Base-by-base conservation (phyloP, 208 protist species). In the Phytomonas sp. region DNA sequence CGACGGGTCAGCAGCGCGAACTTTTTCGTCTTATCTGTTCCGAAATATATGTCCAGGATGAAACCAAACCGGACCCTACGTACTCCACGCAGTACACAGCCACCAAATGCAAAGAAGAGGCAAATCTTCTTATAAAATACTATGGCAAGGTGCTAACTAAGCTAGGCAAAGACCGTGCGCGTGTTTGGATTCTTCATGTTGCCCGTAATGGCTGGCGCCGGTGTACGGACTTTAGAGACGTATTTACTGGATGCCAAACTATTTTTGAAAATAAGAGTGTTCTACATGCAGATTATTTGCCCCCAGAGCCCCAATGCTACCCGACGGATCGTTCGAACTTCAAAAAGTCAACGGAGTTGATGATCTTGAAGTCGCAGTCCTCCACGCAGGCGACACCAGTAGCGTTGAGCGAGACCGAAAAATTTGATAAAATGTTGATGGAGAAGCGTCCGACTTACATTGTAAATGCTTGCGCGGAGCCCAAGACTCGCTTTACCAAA, bases 1-100 rank as follows among this genome's bases (percentile, higher is more conserved):
- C 91, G 33, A 85, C 85, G 0, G 84, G 85, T 0, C 20, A 68
- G 2, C 88, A 94, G 69, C 91, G 91, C 0, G 76, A 92, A 23
- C 68, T 75, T 4, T 94, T 96, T 63, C 91, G 91, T 15, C 69
- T 69, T n/a, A 82, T 96, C n/a, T 93, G 87, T 72, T 71, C 67
- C 8, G 84, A 77, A 51, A 94, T 96, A 11, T 93, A 85, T 72
- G 34, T 70, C 4, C 77, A 85, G 53, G 74, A 90, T 62, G 74
- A 75, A 5, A 7, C 68, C 30, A 73, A 62, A 31, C 71, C 71
- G 0, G 75, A 85, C 60, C 82, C 83, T 0, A 66, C 53, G 46
- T 84, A 79, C 65, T 40, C 31, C 34, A 63, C 80, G n/a, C 43
- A 33, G 23, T 75, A 77, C 62, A 87, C 82, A 13, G 70, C 53